phyloP scores from a whole-genome alignment of 257 asterid species.

The Orobanche coerulescens region DNA sequence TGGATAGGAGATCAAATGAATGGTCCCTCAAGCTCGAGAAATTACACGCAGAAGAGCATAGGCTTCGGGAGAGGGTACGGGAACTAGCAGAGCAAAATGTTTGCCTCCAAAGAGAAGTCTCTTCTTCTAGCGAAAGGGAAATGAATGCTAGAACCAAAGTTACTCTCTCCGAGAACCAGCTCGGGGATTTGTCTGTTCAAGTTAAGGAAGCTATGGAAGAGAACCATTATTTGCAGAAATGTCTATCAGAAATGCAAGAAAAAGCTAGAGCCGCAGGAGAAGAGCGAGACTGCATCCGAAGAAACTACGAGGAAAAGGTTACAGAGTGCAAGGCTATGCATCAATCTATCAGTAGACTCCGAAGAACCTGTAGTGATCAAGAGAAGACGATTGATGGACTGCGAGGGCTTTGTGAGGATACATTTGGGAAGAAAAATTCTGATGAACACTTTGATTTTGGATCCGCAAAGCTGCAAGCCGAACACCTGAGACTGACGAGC shows the following conservation, averaged over 20 bases:
- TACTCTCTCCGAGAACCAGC: conserved; percentile 50
- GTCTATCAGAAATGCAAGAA: conserved; percentile 50
- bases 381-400: conserved; percentile 88
- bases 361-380: conserved; percentile 76
- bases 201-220: conserved; percentile 50
- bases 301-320: conserved; percentile 68
- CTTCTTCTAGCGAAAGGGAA: conserved; percentile 64
- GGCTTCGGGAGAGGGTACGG: conserved; percentile 91
- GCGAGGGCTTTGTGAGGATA: conserved; percentile 69
- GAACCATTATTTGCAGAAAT: conserved; percentile 45
- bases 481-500: conserved; percentile 78
- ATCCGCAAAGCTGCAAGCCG: conserved; percentile 53
- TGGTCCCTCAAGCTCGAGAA: conserved; percentile 87
- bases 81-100: conserved; percentile 98
- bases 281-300: conserved; percentile 52
- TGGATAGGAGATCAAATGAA: conserved; percentile 86
- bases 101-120: conserved; percentile 78
- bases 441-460: conserved; percentile 44
- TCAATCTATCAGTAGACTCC: conserved; percentile 66
- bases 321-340: conserved; percentile 84
- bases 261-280: conserved; percentile 59
- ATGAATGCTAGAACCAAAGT: conserved; percentile 37
- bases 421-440: conserved; percentile 48
- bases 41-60: conserved; percentile 78
- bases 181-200: conserved; percentile 43